A percentile compares a stretch with the other conserved stretches of the same genome.
These are phyloP conservation scores for Clavaria fumosa DNA, from an alignment of 768 basidiomycete genomes.

Conservation along the genomic window DNA sequence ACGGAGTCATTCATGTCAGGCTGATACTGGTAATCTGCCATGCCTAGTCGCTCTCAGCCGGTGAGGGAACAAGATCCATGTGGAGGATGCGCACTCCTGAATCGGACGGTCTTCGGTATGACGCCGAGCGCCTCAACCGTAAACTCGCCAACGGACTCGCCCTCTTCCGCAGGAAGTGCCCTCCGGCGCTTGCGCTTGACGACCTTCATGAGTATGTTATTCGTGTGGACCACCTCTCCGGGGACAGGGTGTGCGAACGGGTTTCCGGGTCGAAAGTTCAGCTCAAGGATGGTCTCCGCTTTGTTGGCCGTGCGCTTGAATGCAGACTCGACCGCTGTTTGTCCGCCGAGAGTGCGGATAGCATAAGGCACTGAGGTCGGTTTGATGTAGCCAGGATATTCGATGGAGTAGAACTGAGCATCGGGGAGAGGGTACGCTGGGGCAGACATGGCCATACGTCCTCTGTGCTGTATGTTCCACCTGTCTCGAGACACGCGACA, in stretches of 20 bases:
- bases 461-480: too few relatives aligned
- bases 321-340: conserved; percentile 51
- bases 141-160: conserved; percentile 46
- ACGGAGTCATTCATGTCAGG: conserved; percentile 61
- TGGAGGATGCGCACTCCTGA: conserved; percentile 54
- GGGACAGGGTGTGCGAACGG: conserved; percentile 73
- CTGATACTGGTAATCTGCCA: conserved; percentile 68
- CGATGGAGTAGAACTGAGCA: conserved; percentile 60
- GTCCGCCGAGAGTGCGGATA: conserved; percentile 53
- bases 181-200: conserved; percentile 50
- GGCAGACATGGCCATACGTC: conserved; percentile 10
- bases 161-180: conserved; percentile 14
- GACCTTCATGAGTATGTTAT: conserved; percentile 78
- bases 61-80: conserved; percentile 1
- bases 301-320: conserved; percentile 59
- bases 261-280: conserved; percentile 57
- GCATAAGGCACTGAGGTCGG: conserved; percentile 44
- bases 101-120: conserved; percentile 71
- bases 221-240: conserved; percentile 62
- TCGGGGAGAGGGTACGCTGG: conserved; percentile 34
- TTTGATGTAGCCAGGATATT: conserved; percentile 81
- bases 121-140: conserved; percentile 58
- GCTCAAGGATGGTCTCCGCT: conserved; percentile 54
- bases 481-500: too few relatives aligned
- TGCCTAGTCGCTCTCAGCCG: not conserved